Conservation (phyloP, 768 basidiomycete genomes). For the Tubosaeta brunneosetosa region DNA sequence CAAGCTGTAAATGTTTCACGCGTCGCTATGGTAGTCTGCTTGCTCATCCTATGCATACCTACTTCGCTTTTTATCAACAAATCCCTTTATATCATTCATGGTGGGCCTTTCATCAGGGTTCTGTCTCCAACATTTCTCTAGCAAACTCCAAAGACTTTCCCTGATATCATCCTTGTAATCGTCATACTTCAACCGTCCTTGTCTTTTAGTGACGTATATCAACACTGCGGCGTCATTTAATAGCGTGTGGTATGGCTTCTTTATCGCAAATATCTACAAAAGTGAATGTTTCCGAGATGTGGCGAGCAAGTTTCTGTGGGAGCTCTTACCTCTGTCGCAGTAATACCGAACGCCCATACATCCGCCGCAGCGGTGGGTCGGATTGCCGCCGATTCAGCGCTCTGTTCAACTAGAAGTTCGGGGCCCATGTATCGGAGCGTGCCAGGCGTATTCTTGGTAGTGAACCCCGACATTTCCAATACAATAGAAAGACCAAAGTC, state of each 20-base stretch:
- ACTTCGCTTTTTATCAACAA: constrained; percentile 19
- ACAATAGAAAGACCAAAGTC: constrained; percentile 40
- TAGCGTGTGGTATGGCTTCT: constrained; percentile 17
- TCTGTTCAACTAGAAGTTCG: constrained; percentile 27
- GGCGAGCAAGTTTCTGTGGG: neutral
- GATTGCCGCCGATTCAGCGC: constrained; percentile 8
- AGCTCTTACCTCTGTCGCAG: constrained; percentile 31
- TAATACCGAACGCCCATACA: constrained; percentile 36
- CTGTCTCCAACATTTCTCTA: constrained; percentile 18
- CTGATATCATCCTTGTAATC: constrained; percentile 16
- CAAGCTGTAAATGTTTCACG: constrained; percentile 21
- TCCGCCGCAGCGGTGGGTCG: constrained; percentile 28
- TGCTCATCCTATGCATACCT: constrained; percentile 6
- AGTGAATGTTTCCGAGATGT: neutral
- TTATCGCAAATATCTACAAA: constrained; percentile 22
- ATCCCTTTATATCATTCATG: constrained; percentile 11
- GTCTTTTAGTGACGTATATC: constrained; percentile 8
- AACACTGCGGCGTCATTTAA: constrained; percentile 15
- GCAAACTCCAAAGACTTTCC: constrained; percentile 16
- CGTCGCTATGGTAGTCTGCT: neutral
- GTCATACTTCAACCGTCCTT: constrained; percentile 15
- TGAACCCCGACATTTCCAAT: constrained; percentile 34
- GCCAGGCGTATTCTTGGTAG: constrained; percentile 31
- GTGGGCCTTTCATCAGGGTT: constrained; percentile 8
- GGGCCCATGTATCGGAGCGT: constrained; percentile 39